phyloP scores from a whole-genome alignment of 352 stramenopile genomes.

The Phytophthora pluvialis region DNA sequence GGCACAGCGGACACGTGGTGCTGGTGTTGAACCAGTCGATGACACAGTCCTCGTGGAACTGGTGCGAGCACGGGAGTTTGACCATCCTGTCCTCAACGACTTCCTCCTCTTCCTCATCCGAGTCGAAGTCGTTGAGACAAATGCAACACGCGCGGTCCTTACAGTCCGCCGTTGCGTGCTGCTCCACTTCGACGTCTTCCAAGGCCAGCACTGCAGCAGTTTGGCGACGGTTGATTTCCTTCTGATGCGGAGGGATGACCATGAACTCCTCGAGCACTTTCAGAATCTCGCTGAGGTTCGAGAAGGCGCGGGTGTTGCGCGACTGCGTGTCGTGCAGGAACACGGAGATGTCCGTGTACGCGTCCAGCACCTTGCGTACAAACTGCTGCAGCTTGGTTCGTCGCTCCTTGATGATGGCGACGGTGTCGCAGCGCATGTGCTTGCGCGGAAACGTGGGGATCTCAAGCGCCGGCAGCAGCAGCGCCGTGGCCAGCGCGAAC shows the following conservation, averaged over 20 bases:
- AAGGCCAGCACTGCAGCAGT: slow-evolving; percentile 57
- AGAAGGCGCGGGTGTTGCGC: slow-evolving; percentile 22
- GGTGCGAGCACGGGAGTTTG: slow-evolving; percentile 64
- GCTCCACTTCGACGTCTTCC: slow-evolving; percentile 50
- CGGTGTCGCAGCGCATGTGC: slow-evolving; percentile 65
- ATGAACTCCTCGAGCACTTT: slow-evolving; percentile 54
- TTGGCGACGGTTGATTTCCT: slow-evolving; percentile 54
- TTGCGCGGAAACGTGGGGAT: slow-evolving; percentile 61
- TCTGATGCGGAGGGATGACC: slow-evolving; percentile 54
- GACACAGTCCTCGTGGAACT: slow-evolving; percentile 83
- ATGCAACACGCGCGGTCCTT: slow-evolving; percentile 58
- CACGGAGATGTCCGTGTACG: slow-evolving; percentile 68
- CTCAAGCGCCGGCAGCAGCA: slow-evolving; percentile 48
- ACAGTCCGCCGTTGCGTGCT: slow-evolving; percentile 6
- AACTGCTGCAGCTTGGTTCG: slow-evolving; percentile 56
- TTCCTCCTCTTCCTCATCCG: slow-evolving; percentile 28
- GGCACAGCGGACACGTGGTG: slow-evolving; percentile 73
- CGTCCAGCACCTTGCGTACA: slow-evolving; percentile 57
- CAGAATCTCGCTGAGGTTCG: slow-evolving; percentile 43
- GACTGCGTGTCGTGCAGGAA: slow-evolving; percentile 48
- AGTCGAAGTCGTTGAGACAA: slow-evolving; percentile 54
- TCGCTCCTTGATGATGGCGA: slow-evolving; percentile 59
- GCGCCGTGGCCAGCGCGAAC: slow-evolving; percentile 49
- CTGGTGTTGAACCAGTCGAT: slow-evolving; percentile 80
- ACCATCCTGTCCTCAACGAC: slow-evolving; percentile 48